phyloP scores from a whole-genome alignment of 2,329 filamentous ascomycete species.

The Verruconis gallopava region DNA sequence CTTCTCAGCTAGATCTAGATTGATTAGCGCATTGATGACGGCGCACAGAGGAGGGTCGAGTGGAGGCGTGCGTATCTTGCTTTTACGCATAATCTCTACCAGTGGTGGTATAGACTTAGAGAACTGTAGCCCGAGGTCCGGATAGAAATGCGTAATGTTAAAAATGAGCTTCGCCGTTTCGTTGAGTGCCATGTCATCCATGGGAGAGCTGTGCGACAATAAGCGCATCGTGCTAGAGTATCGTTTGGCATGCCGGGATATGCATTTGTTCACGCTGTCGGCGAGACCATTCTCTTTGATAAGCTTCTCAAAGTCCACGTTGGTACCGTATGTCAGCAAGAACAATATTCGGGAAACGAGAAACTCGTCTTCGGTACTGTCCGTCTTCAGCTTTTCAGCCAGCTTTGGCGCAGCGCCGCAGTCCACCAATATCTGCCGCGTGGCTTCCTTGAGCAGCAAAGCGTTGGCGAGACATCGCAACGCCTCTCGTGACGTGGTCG shows the following conservation, averaged over 20 bases:
- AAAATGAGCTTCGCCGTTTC: constrained; percentile 84
- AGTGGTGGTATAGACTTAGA: constrained; percentile 56
- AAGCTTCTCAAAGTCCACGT: constrained; percentile 49
- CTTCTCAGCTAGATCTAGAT: constrained; percentile 36
- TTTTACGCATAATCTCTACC: constrained; percentile 52
- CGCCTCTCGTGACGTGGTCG: constrained; percentile 55
- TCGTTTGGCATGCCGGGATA: constrained; percentile 49
- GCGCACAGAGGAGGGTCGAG: constrained; percentile 59
- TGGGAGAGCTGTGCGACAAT: constrained; percentile 34
- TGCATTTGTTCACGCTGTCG: constrained; percentile 46
- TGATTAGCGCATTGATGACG: constrained; percentile 69
- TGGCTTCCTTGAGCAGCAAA: constrained; percentile 54
- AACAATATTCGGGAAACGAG: constrained; percentile 68
- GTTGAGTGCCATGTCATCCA: constrained; percentile 66
- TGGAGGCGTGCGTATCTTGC: constrained; percentile 48
- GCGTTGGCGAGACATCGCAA: constrained; percentile 78
- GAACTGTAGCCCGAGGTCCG: constrained; percentile 49
- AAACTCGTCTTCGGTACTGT: constrained; percentile 75
- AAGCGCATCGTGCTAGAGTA: constrained; percentile 29
- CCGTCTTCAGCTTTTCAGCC: constrained; percentile 57
- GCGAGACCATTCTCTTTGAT: constrained; percentile 54
- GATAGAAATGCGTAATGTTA: constrained; percentile 69
- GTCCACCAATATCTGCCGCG: constrained; percentile 61
- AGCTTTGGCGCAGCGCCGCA: constrained; percentile 54
- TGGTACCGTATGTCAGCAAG: constrained; percentile 63